Evolutionary conservation across 176 grass and related monocot species (phyloP), one percentile per base, ranked within the genome.

Genomic region (Oryza meyeriana): DNA sequence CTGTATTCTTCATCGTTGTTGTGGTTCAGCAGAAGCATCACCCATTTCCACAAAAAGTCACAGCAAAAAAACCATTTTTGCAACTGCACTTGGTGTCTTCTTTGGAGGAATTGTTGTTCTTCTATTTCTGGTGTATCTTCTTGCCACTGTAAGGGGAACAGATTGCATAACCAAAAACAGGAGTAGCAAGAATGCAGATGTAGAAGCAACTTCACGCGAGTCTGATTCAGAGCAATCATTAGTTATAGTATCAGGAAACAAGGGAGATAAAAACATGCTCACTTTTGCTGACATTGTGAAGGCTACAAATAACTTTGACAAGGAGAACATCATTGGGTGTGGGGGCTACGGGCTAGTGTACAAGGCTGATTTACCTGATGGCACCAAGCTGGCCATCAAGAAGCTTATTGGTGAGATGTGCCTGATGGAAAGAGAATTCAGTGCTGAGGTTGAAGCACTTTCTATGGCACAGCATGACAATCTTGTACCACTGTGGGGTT

Each of bases 291-390:
- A 92, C 70, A 85, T 92, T 40, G 22, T 85, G 72, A 94, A 70
- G 14, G 78, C 90, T 2, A 94, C 93, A 45, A 86, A 90, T 74
- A 94, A 94, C 27, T 94, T 94, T 63, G 30, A 88, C 81, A 45
- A 88, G 82, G 79, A 80, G 70, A 65, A 91, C 84, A 92, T 92
- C 14, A 81, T 94, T 4, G 92, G 92, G 0, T 94, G 92, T 16
- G 92, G 92, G 13, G 87, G 87, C 22, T 88, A 85, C 10, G 93
- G 93, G 1, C 76, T 94, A 75, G 93, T 94, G 11, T 94, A 86
- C 79, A 92, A 80, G 30, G 90, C 90, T 40, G 64, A 63, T 22
- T 32, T 94, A 75, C 78, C 81, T 7, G 76, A 82, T 82, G 93
- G 87, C 4, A 25, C 65, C 67, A 92, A 85, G 64, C 28, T 92